phyloP scores from a whole-genome alignment of 2,329 filamentous ascomycete genomes.

The Pestalotiopsis sp. region DNA sequence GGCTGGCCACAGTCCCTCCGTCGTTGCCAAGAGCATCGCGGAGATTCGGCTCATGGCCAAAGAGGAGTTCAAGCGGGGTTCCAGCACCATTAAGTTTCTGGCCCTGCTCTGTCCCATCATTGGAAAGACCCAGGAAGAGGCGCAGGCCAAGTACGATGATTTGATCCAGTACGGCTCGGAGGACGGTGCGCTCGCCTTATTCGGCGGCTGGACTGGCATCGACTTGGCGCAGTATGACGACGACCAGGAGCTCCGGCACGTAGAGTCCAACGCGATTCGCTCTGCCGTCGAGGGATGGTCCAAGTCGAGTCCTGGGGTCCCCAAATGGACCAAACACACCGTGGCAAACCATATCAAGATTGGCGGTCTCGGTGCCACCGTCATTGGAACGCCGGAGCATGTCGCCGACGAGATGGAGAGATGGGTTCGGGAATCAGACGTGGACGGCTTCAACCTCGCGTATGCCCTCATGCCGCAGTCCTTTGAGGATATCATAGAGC shows the following conservation, averaged over 20 bases:
- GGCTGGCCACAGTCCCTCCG: slow-evolving; percentile 5
- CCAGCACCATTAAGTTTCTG: slow-evolving; percentile 11
- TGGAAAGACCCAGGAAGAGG: slow-evolving; percentile 7
- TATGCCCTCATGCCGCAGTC: slow-evolving; percentile 10
- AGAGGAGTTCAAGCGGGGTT: slow-evolving; percentile 6
- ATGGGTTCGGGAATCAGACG: slow-evolving; percentile 9
- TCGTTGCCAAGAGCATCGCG: slow-evolving; percentile 10
- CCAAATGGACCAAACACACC: slow-evolving; percentile 13
- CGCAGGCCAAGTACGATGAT: slow-evolving; percentile 12
- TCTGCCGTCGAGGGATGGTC: slow-evolving; percentile 12
- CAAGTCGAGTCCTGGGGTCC: slow-evolving; percentile 7
- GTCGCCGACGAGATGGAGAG: slow-evolving; percentile 13
- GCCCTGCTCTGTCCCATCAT: slow-evolving; percentile 11
- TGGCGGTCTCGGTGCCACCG: slow-evolving; percentile 8
- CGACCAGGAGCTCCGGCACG: slow-evolving; percentile 10
- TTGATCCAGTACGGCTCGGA: slow-evolving; percentile 10
- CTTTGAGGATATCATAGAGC: slow-evolving; percentile 12
- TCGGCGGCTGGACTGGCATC: slow-evolving; percentile 13
- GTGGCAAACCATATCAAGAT: slow-evolving; percentile 14
- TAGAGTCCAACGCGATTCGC: slow-evolving; percentile 11
- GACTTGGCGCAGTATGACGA: slow-evolving; percentile 11
- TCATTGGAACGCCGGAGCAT: slow-evolving; percentile 11
- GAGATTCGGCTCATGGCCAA: slow-evolving; percentile 8
- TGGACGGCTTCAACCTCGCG: slow-evolving; percentile 12
- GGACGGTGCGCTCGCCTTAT: slow-evolving; percentile 10